These are phyloP conservation scores for Hirsutella thompsonii DNA, from an alignment of 2,329 filamentous ascomycete genomes.

Conservation along the genomic window DNA sequence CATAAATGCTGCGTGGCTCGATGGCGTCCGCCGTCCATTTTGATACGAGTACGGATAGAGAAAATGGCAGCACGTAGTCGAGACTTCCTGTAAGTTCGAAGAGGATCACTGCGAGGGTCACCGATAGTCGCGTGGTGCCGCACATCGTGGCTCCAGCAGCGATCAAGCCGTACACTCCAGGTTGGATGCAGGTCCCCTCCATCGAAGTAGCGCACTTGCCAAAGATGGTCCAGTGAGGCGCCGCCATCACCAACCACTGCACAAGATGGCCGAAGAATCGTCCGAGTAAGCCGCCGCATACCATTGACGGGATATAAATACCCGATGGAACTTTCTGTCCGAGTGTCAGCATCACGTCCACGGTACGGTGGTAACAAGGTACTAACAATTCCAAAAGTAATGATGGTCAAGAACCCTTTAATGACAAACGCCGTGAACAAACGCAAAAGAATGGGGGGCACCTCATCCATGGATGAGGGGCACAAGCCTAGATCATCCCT, in stretches of 20 bases:
- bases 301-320: constrained; percentile 98
- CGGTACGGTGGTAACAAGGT: too few relatives aligned
- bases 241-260: constrained; percentile 67
- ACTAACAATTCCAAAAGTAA: constrained; percentile 79
- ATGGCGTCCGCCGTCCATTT: constrained; percentile 97
- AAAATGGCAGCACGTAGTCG: constrained; percentile 92
- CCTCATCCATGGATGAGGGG: constrained; percentile 57
- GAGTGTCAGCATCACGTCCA: neutral
- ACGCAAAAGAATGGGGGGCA: constrained; percentile 61
- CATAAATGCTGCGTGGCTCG: constrained; percentile 88
- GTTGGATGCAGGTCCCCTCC: constrained; percentile 77
- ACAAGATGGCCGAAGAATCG: constrained; percentile 76
- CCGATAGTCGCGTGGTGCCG: constrained; percentile 83
- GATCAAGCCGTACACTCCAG: constrained; percentile 91
- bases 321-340: constrained; percentile 76
- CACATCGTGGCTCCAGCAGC: constrained; percentile 97
- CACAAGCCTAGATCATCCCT: constrained; percentile 65
- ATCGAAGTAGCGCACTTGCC: constrained; percentile 56
- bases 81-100: constrained; percentile 93
- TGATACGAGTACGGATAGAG: constrained; percentile 79
- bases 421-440: constrained; percentile 72
- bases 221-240: constrained; percentile 62
- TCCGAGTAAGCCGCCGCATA: constrained; percentile 85
- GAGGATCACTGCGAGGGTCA: constrained; percentile 87
- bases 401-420: constrained; percentile 76